Conservation (phyloP, 768 basidiomycete species). For the Rossbeevera mucosa region DNA sequence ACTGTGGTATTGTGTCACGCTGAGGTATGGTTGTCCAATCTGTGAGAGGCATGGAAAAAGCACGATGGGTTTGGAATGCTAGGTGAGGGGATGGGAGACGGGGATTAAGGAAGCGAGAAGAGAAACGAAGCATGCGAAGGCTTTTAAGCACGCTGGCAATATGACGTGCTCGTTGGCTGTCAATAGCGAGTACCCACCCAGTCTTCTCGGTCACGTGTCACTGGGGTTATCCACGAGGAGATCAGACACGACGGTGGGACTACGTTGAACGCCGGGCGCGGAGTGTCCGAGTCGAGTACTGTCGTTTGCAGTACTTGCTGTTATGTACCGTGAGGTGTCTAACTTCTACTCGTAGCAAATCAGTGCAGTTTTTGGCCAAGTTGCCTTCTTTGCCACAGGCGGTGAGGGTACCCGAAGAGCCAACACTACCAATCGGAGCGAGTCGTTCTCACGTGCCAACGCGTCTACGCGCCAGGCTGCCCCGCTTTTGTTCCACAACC, state of each 20-base stretch:
- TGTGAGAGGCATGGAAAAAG: conserved; percentile 20
- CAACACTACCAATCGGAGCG: background rate
- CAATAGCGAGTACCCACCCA: conserved; percentile 22
- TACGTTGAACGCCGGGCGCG: background rate
- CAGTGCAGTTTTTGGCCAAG: no score
- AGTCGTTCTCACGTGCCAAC: conserved; percentile 16
- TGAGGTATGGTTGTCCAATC: conserved; percentile 21
- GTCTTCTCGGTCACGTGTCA: conserved; percentile 20
- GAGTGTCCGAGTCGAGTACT: background rate
- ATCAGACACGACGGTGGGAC: background rate
- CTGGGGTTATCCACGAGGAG: background rate
- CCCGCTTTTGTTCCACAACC: conserved; percentile 11
- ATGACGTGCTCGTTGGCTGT: background rate
- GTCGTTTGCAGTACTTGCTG: background rate
- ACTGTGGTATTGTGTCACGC: conserved; percentile 35
- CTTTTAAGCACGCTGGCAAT: background rate
- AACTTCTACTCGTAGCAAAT: no score
- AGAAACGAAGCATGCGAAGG: conserved; percentile 9
- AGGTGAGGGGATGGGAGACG: background rate
- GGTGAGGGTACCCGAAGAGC: background rate
- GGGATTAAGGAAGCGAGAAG: conserved; percentile 7
- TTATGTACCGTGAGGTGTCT: no score
- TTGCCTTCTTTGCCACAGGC: no score
- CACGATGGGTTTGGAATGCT: conserved; percentile 2
- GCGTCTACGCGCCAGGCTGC: conserved; percentile 18